Evolutionary conservation across 257 asterid species (phyloP).

Genomic region (Sherardia arvensis): DNA sequence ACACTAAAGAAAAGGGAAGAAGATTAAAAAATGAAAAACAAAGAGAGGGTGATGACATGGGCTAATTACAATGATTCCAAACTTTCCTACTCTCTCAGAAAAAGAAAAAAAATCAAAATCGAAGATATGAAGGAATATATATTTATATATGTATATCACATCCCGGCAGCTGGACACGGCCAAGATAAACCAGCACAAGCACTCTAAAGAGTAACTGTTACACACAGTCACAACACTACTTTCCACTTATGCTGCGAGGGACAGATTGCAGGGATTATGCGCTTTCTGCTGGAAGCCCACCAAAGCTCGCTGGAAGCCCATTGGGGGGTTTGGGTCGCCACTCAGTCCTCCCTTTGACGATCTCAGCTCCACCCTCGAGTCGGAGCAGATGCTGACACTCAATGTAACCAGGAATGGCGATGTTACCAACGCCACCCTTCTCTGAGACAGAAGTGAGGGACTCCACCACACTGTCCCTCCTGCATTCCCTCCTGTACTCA

Average conservation of each 20-base stretch:
- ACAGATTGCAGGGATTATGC: slow-evolving; percentile 17
- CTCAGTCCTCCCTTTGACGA: slow-evolving; percentile 74
- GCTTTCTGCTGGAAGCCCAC: slow-evolving; percentile 39
- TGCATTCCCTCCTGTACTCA: slow-evolving; percentile 93
- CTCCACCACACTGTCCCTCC: slow-evolving; percentile 89
- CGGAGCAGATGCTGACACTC: slow-evolving; percentile 95
- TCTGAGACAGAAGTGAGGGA: slow-evolving; percentile 67
- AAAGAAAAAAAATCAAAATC: background rate
- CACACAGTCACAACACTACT: slow-evolving; percentile 13
- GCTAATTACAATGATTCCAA: slow-evolving; percentile 20
- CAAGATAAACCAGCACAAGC: slow-evolving; percentile 13
- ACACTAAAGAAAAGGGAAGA: background rate
- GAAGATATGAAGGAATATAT: slow-evolving; percentile 7
- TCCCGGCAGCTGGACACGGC: background rate
- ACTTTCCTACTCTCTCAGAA: slow-evolving; percentile 3
- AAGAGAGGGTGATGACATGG: background rate
- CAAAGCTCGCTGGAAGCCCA: slow-evolving; percentile 26
- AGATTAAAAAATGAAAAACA: background rate
- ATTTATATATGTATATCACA: slow-evolving; percentile 9
- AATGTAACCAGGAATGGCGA: slow-evolving; percentile 30
- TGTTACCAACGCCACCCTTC: slow-evolving; percentile 28
- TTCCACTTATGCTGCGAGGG: slow-evolving; percentile 13
- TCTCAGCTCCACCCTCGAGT: slow-evolving; percentile 73
- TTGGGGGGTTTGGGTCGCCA: slow-evolving; percentile 75
- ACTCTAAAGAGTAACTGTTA: slow-evolving; percentile 17